These are phyloP conservation scores for Bombardia bombarda DNA, from an alignment of 495 filamentous ascomycete genomes.

Conservation along the genomic window DNA sequence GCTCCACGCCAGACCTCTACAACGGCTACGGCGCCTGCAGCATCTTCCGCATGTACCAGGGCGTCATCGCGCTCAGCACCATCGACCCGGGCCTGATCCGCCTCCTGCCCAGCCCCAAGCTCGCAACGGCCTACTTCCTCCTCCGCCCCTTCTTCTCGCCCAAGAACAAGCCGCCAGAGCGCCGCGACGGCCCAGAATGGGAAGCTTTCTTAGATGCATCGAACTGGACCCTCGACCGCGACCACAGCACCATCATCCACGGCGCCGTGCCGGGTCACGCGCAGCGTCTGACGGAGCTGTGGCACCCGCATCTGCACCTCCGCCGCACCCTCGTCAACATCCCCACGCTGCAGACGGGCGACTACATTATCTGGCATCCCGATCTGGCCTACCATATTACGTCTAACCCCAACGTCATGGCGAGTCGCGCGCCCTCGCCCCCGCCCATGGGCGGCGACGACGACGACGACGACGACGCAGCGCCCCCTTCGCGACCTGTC, in stretches of 20 bases:
- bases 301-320: constrained; percentile 76
- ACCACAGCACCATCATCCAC: constrained; percentile 56
- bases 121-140: constrained; percentile 79
- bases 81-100: constrained; percentile 77
- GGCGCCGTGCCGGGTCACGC: constrained; percentile 72
- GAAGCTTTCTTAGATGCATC: constrained; percentile 44
- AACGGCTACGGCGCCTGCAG: constrained; percentile 79
- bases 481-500: constrained; percentile 7
- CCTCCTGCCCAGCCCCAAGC: constrained; percentile 71
- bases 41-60: constrained; percentile 86
- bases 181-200: constrained; percentile 28
- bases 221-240: constrained; percentile 48
- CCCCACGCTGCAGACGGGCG: constrained; percentile 69
- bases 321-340: constrained; percentile 68
- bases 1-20: constrained; percentile 71
- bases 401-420: constrained; percentile 31
- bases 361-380: constrained; percentile 91
- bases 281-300: constrained; percentile 67
- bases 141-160: constrained; percentile 79
- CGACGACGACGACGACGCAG: constrained; percentile 1
- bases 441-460: constrained; percentile 10
- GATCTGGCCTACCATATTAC: constrained; percentile 51
- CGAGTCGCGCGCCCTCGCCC: constrained; percentile 26
- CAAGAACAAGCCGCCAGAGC: constrained; percentile 32
- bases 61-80: constrained; percentile 73